Percentiles rank a stretch among this genome's conserved stretches.
Evolutionary conservation across 2,329 filamentous ascomycete species (phyloP).

Genomic region (Didymella segeticola): DNA sequence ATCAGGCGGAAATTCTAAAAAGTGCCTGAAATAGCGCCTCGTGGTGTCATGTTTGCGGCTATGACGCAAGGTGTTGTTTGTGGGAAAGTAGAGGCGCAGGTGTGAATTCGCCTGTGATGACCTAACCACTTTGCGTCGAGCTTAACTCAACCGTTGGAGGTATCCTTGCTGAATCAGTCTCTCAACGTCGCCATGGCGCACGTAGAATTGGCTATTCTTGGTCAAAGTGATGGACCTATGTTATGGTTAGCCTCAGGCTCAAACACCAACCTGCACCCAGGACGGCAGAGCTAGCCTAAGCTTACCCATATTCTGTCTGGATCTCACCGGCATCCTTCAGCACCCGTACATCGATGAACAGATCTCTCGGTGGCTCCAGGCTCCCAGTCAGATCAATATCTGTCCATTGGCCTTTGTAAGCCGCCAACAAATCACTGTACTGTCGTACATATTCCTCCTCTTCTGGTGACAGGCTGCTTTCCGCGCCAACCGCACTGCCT

Average conservation of each 20-base stretch:
- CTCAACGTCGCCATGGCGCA: conserved; percentile 94
- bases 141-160: conserved; percentile 84
- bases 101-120: not conserved
- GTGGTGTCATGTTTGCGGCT: not conserved
- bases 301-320: conserved; percentile 97
- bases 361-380: conserved; percentile 88
- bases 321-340: conserved; percentile 97
- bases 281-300: conserved; percentile 21
- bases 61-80: not conserved
- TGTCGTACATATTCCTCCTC: conserved; percentile 95
- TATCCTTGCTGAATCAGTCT: conserved; percentile 93
- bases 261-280: not conserved
- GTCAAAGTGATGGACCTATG: conserved; percentile 88
- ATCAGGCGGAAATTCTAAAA: not conserved
- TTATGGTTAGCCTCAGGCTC: not conserved
- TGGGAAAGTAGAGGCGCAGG: not conserved
- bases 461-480: conserved; percentile 87
- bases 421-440: conserved; percentile 90
- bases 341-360: conserved; percentile 96
- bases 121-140: not conserved
- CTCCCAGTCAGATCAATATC: conserved; percentile 95
- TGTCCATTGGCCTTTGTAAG: conserved; percentile 98
- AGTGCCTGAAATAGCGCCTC: not conserved
- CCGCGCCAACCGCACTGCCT: conserved; percentile 53
- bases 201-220: conserved; percentile 98